Base-by-base conservation (phyloP, 192 early-diverging fungal genomes). In the Cetraspora pellucida region DNA sequence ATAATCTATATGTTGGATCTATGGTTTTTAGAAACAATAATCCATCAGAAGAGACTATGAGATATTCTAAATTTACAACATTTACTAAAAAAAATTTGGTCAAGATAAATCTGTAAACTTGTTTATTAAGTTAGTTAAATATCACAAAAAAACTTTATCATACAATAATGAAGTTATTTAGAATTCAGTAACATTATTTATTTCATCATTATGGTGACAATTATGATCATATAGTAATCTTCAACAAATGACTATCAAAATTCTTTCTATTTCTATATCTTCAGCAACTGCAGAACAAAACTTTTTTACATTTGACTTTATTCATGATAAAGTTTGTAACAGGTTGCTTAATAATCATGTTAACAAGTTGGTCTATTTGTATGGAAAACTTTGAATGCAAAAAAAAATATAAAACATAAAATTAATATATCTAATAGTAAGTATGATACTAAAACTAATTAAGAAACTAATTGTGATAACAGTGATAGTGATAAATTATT, bases 101-200 rank as follows among this genome's bases (percentile, higher is more conserved):
- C 0, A 63, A 17, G 16, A 63, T 30, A 28, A 63, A 30, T 63
- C 27, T 25, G 60, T 60, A 28, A 25, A 60, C 8, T 27, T 27
- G 27, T 60, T 60, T 60, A 25, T 25, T 25, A 25, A 60, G 27
- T 60, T 60, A 27, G 59, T 63, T 43, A 63, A 63, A 10, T 63
- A 30, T 63, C 31, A 6, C 17, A 37, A 16, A 30, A 63, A 63
- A 30, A 37, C 27, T 4, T 43, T 28, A 37, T 16, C 60, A 17
- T 63, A 63, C 5, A 30, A 63, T 63, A 63, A 63, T 63, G 60
- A 31, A 30, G 31, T 63, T 30, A 63, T 31, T 63, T 63, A 16
- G 60, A 4, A 1, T 16, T 30, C 60, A 14, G 14, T 13, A 30
- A 16, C 16, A 30, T 6, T 16, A 30, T 10, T 63, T 30, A 30